Evolutionary conservation across 331 rosid genomes (phyloP).

Genomic region (Acacia concinna): DNA sequence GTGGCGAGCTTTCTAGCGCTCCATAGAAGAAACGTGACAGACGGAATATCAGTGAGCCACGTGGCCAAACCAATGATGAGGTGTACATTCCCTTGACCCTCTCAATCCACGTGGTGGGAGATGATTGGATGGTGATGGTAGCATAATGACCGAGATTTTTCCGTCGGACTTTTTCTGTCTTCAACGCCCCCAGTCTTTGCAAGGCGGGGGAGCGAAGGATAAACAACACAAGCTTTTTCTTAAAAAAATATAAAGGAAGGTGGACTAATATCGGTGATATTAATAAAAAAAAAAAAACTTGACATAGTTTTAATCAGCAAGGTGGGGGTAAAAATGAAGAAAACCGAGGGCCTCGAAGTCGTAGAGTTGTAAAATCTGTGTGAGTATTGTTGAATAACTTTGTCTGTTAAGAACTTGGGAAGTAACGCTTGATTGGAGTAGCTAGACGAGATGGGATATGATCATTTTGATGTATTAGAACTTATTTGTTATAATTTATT

Average conservation of each 20-base stretch:
- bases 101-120: conserved; percentile 17
- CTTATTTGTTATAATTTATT: not conserved
- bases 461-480: not conserved
- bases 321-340: not conserved
- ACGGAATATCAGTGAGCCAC: conserved; percentile 1
- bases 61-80: not conserved
- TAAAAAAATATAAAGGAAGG: not conserved
- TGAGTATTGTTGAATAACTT: not conserved
- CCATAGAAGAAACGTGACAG: conserved; percentile 31
- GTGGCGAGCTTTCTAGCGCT: conserved; percentile 7
- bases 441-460: not conserved
- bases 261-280: not conserved
- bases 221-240: conserved; percentile 19
- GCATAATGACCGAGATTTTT: not conserved
- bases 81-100: not conserved
- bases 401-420: not conserved
- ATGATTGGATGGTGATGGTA: not conserved
- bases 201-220: conserved; percentile 38
- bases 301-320: conserved; percentile 8
- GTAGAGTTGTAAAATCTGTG: not conserved
- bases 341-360: conserved; percentile 32
- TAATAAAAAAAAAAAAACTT: not conserved
- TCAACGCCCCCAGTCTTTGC: conserved; percentile 36
- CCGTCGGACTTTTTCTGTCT: not conserved
- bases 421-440: not conserved